Evolutionary conservation across 306 rosid species (phyloP).

Genomic region (Astragalus glycyphyllos): DNA sequence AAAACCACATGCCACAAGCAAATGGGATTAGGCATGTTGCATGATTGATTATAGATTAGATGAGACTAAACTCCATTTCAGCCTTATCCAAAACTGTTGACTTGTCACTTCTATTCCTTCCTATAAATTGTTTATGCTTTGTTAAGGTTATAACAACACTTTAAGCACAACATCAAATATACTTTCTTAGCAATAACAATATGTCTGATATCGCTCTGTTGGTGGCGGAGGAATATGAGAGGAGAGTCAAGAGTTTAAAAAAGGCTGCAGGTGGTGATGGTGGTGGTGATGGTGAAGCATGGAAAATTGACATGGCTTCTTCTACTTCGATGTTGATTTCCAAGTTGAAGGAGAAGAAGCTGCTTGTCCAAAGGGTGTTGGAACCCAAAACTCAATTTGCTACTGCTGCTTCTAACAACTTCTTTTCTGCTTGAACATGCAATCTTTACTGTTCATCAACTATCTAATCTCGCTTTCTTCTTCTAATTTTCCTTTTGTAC

Average conservation of each 20-base stretch:
- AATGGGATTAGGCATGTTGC: not conserved
- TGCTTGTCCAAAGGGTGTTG: conserved; percentile 40
- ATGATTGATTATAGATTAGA: no score
- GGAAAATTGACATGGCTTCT: conserved; percentile 43
- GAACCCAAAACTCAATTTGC: conserved; percentile 73
- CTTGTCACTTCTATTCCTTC: not conserved
- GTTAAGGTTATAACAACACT: not conserved
- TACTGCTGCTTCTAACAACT: conserved; percentile 69
- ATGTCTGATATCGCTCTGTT: conserved; percentile 91
- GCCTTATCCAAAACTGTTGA: conserved; percentile 40
- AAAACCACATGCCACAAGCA: not conserved
- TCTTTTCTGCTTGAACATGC: conserved; percentile 75
- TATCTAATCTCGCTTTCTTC: not conserved
- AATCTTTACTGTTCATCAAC: not conserved
- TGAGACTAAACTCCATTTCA: not conserved
- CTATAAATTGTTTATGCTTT: conserved; percentile 2
- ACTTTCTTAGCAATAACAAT: not conserved
- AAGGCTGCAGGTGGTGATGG: conserved; percentile 1
- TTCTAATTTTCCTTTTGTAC: conserved; percentile 25
- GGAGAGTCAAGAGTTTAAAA: conserved; percentile 54
- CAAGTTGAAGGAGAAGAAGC: conserved; percentile 45
- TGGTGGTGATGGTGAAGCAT: not conserved
- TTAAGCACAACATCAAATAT: not conserved
- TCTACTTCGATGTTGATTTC: conserved; percentile 47
- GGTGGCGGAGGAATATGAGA: conserved; percentile 88